Conservation (phyloP, 1,284 basidiomycete genomes). For the Cryptococcus sp. region DNA sequence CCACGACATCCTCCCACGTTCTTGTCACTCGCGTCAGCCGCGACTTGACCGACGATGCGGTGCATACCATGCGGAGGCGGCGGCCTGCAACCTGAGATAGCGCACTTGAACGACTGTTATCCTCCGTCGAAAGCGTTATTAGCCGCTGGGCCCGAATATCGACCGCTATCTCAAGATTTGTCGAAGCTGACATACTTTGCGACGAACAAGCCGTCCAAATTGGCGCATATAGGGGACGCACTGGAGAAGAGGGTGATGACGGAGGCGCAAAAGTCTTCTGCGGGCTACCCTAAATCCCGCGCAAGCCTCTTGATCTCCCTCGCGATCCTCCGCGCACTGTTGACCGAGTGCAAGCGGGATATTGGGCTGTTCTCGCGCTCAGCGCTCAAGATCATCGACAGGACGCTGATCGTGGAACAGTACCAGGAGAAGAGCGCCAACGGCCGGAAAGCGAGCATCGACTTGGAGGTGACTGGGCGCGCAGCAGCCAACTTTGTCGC, state of each 20-base stretch:
- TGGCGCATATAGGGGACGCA: constrained; percentile 80
- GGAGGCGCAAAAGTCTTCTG: constrained; percentile 69
- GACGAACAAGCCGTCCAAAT: constrained; percentile 83
- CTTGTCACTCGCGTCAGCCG: too few species aligned
- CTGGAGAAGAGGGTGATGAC: constrained; percentile 73
- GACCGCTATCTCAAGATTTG: constrained; percentile 85
- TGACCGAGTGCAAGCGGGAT: constrained; percentile 87
- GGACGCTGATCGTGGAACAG: constrained; percentile 60
- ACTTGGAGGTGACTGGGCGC: constrained; percentile 81
- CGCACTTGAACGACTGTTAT: constrained; percentile 84
- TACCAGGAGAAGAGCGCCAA: constrained; percentile 51
- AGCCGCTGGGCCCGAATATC: constrained; percentile 67
- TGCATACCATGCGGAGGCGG: constrained; percentile 35
- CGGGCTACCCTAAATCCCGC: constrained; percentile 72
- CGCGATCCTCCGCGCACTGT: constrained; percentile 77
- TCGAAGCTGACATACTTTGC: constrained; percentile 91
- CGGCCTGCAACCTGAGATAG: constrained; percentile 35
- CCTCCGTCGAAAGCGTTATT: constrained; percentile 77
- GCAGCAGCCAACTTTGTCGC: constrained; percentile 83
- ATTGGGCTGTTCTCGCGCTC: constrained; percentile 77
- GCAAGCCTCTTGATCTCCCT: constrained; percentile 84
- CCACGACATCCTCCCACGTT: too few species aligned
- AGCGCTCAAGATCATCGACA: constrained; percentile 72
- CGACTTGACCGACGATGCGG: constrained; percentile 18
- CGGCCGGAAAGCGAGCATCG: constrained; percentile 51